Evolutionary conservation across 768 basidiomycete genomes (phyloP), one percentile per base, ranked within the genome.

Genomic region (Mycena floridula): DNA sequence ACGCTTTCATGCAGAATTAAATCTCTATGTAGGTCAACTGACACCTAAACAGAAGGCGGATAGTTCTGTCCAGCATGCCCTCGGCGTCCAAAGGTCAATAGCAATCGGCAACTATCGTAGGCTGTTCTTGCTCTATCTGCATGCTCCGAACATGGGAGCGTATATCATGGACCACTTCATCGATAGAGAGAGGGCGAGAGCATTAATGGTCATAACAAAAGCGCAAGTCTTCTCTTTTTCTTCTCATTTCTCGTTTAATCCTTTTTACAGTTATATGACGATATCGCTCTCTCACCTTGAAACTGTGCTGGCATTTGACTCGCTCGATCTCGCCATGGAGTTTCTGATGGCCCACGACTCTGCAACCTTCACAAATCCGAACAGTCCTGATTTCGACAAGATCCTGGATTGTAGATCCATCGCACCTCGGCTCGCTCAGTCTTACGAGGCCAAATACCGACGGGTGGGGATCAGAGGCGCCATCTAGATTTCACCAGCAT

Each of bases 111-210:
- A 98, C 62, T 99, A 98, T 65, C 89, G 92, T 64, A 76, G 81
- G 32, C 75, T 99, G 54, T 98, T 98, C 69, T 79, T 81, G 44
- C 67, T 92, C 46, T 98, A 89, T 65, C 55, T 77, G 55, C 72
- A 72, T 43, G 90, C 91, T 36, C 92, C 93, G 22, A 93, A 95
- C 59, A 98, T 98, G 96, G 91, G 92, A 28, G 93, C 81, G 43
- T 98, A 98, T 64, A 92, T 99, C 58, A 96, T 99, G 90, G 96
- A 98, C 65, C 93, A 97, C 63, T 97, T 98, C 62, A 86, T 97
- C 56, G 81, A 83, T 56, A 77, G 96, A 55, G 96, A 98, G 68
- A 72, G 96, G 47, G 76, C 86, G 45, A 79, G 80, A 47, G 93
- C 92, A 2, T 62, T 99, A 49, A 79, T 91, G 59, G 81, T 87